Conservation (phyloP, 331 rosid genomes). For the Pyracantha coccinea region DNA sequence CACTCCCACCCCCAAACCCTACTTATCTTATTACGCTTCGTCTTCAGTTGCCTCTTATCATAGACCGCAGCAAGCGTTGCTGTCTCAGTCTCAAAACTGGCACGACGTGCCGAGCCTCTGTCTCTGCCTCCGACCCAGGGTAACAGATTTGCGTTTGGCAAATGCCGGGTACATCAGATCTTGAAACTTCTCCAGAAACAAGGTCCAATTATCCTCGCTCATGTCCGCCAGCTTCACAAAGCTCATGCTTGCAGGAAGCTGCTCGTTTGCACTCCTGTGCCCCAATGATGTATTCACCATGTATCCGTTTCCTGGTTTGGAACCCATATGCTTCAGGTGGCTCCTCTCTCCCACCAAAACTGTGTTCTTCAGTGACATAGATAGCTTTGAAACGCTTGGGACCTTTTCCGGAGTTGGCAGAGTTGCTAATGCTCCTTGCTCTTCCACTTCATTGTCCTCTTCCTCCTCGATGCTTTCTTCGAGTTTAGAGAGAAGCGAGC, state of each 20-base stretch:
- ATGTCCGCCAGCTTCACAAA: constrained; percentile 78
- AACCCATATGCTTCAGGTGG: constrained; percentile 31
- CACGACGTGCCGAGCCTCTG: constrained; percentile 99
- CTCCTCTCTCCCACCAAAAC: constrained; percentile 43
- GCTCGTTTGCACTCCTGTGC: constrained; percentile 88
- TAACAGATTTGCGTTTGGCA: constrained; percentile 49
- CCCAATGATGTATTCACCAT: constrained; percentile 55
- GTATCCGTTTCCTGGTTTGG: constrained; percentile 47
- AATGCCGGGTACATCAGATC: constrained; percentile 78
- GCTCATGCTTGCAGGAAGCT: constrained; percentile 83
- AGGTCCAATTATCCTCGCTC: constrained; percentile 71
- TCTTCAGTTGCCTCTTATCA: constrained; percentile 23
- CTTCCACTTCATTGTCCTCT: constrained; percentile 49
- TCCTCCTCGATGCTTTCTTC: constrained; percentile 90
- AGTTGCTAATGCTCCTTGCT: constrained; percentile 21
- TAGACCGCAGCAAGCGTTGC: constrained; percentile 17
- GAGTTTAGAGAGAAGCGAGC: constrained; percentile 58
- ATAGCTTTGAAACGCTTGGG: constrained; percentile 41
- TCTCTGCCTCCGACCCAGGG: constrained; percentile 76
- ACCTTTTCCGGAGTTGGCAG: constrained; percentile 20
- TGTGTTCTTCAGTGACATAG: constrained; percentile 56
- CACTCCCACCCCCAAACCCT: constrained; percentile 40
- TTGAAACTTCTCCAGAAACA: constrained; percentile 67
- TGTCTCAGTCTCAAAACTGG: constrained; percentile 84
- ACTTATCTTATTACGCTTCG: constrained; percentile 38